Evolutionary conservation across 495 filamentous ascomycete species (phyloP).

Genomic region (Talaromyces wortmannii): DNA sequence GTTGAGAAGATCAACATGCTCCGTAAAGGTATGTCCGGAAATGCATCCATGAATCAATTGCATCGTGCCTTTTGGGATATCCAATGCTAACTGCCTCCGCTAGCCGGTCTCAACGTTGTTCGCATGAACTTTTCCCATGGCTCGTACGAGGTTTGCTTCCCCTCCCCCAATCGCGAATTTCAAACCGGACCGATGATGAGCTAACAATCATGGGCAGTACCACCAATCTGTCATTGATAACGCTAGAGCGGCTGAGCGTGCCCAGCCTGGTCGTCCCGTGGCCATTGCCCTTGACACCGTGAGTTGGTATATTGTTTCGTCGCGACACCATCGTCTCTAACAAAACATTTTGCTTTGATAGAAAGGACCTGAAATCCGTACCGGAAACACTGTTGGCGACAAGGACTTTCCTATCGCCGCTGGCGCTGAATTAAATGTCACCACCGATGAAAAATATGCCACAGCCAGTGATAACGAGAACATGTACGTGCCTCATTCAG

Average conservation of each 20-base stretch:
- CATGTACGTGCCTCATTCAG: conserved; percentile 59
- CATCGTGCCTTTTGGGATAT: not conserved
- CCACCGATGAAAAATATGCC: conserved; percentile 93
- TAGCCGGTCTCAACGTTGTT: conserved; percentile 89
- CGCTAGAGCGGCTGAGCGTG: conserved; percentile 73
- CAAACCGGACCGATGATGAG: conserved; percentile 10
- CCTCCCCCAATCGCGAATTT: conserved; percentile 9
- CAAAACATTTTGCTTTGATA: conserved; percentile 13
- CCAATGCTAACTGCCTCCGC: conserved; percentile 14
- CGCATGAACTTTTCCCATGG: conserved; percentile 99
- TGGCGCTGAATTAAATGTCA: conserved; percentile 84
- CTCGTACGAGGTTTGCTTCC: conserved; percentile 66
- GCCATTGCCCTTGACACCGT: conserved; percentile 96
- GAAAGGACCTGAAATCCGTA: conserved; percentile 98
- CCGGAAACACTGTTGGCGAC: conserved; percentile 82
- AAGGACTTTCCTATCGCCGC: conserved; percentile 79
- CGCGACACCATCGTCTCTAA: not conserved
- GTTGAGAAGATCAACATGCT: conserved; percentile 92
- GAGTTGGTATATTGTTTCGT: conserved; percentile 14
- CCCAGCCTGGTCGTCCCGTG: conserved; percentile 71
- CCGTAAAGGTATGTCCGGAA: conserved; percentile 51
- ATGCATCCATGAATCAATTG: not conserved
- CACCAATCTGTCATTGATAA: conserved; percentile 96
- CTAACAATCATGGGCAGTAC: conserved; percentile 41
- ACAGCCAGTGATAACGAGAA: conserved; percentile 77